Evolutionary conservation across 371 early-diverging fungal genomes (phyloP).

Genomic region (Rhizopus sp.): DNA sequence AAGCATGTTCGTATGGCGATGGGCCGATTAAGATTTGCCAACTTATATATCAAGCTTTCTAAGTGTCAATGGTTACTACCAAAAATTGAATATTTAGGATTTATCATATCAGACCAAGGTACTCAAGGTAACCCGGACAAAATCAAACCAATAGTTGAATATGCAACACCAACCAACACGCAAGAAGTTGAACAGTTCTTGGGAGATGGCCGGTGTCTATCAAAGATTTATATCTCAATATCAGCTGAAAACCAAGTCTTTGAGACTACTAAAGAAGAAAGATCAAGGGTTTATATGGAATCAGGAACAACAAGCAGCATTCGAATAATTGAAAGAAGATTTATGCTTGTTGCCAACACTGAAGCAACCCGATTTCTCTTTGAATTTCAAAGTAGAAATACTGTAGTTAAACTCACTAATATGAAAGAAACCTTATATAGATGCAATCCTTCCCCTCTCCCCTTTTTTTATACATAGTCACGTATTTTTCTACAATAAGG

Average conservation of each 20-base stretch:
- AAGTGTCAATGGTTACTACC: background rate
- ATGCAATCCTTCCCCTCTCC: too few species aligned
- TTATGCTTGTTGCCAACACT: background rate
- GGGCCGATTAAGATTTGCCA: background rate
- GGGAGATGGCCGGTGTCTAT: background rate
- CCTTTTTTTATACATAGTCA: too few species aligned
- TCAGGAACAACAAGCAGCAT: constrained; percentile 1
- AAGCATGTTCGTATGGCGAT: constrained; percentile 3
- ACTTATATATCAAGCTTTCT: background rate
- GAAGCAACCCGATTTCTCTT: background rate
- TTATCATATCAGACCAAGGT: background rate
- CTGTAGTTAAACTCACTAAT: too few species aligned
- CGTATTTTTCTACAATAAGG: too few species aligned
- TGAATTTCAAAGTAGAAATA: constrained; percentile 1
- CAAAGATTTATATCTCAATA: constrained; percentile 2
- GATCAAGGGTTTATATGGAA: constrained; percentile 1
- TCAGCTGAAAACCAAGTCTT: background rate
- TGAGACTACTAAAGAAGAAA: background rate
- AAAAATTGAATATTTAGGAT: background rate
- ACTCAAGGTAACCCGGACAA: background rate
- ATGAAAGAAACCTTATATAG: too few species aligned
- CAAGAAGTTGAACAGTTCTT: background rate
- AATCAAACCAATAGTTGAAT: background rate
- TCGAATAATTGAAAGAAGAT: background rate
- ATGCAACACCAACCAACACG: background rate